Evolutionary conservation across 2,329 filamentous ascomycete genomes (phyloP), one percentile per base, ranked within the genome.

Genomic region (Scedosporium boydii): DNA sequence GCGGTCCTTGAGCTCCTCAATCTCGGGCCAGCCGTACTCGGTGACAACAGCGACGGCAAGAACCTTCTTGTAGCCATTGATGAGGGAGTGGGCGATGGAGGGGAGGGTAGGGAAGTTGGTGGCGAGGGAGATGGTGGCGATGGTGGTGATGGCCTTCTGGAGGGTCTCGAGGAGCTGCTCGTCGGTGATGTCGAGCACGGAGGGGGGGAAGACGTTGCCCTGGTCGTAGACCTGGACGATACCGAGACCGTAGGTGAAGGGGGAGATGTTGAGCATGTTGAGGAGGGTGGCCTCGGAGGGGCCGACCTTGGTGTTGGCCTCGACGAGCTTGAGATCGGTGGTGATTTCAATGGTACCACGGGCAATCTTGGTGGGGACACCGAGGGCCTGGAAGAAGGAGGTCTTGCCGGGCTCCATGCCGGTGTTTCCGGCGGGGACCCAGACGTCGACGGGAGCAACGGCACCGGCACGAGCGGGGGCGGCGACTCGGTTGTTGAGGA

Each of bases 281-380:
- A 99, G 89, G 71, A 99, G 87, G 75, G 93, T 96, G 70, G 95
- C 95, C 86, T 99, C 95, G 77, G 95, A 99, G 76, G 95, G 88
- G 80, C 96, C 95, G 84, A 99, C 96, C 87, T 96, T 98, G 85
- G 63, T 83, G 71, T 88, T 87, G 69, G 91, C 86, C 85, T 96
- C 92, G 75, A 98, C 89, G 79, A 99, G 90, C 90, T 97, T 98
- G 73, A 99, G 85, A 77, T 99, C 95, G 73, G 88, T 84, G 68
- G 93, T 97, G 77, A 99, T 99, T 91, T 99, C 95, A 82, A 99
- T 99, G 82, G 95, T 99, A 96, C 95, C 96, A 96, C 95, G 95
- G 78, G 95, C 95, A 83, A 99, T 99, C 92, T 99, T 99, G 87
- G 95, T 99, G 77, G 95, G 95, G 78, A 99, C 92, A 91, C 93